Evolutionary conservation across 176 grass and related monocot species (phyloP).

Genomic region (Triticum monococcum): DNA sequence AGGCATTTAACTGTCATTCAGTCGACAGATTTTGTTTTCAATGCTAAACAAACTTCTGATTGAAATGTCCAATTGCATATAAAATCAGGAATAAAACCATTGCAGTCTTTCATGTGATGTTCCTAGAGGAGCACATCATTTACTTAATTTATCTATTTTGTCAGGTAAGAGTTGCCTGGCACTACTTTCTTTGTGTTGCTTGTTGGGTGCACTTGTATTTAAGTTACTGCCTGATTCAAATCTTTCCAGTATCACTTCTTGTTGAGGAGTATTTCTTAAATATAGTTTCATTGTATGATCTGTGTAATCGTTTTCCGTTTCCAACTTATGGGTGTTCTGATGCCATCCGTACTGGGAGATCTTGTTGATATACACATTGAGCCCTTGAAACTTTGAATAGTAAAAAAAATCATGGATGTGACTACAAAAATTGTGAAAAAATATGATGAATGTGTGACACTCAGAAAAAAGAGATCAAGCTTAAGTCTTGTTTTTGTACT

Average conservation of each 20-base stretch:
- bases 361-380: background rate
- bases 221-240: background rate
- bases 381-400: background rate
- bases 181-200: constrained; percentile 17
- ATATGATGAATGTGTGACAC: background rate
- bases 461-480: background rate
- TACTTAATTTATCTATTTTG: constrained; percentile 10
- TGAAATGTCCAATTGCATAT: background rate
- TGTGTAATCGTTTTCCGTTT: background rate
- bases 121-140: background rate
- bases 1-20: background rate
- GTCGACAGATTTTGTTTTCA: background rate
- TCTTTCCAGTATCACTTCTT: background rate
- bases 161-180: background rate
- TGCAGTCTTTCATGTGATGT: background rate
- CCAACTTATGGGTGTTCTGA: background rate
- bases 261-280: background rate
- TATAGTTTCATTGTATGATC: background rate
- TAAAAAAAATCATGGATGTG: background rate
- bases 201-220: background rate
- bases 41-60: background rate
- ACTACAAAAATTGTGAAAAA: background rate
- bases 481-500: background rate
- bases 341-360: background rate
- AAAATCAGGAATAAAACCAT: background rate